Base-by-base conservation (phyloP, 331 rosid species). In the Prunus yedoensis region DNA sequence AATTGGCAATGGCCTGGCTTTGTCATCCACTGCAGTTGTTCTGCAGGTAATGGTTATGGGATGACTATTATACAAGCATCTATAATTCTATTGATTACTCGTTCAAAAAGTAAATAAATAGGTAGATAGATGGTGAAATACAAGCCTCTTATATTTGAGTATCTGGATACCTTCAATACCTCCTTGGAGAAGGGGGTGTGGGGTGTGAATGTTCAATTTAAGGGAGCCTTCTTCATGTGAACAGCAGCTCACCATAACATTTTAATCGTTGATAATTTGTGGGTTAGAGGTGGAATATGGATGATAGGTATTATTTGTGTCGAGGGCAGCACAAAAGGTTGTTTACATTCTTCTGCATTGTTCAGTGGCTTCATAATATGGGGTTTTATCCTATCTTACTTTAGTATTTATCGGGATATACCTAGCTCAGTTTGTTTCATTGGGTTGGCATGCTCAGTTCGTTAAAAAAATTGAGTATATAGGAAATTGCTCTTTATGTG, bases 1-100 rank as follows among this genome's bases (percentile, higher is more conserved):
- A 74, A 88, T 95, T 76, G 99, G 98, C 81, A 95, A 95, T 87
- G 99, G 99, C 79, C 81, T 95, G 81, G 99, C 99, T 47, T 92
- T 95, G 61, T 95, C 99, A 66, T 95, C 98, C 11, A 95, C 99
- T 65, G 99, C 99, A 76, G 98, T 95, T 77, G 99, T 95, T 75
- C 85, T 95, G 83, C 99, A 92, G 92, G 99, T 95, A 85, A 74
- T 58, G 57, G 9, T 52, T 75, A 38, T 57, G 46, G 28, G 62
- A 59, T 23, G 21, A 14, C 7, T 30, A 51, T 52, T 52, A 27
- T 53, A 32, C 16, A 53, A 23, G 35, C 35, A 28, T 52, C 74
- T 52, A 17, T 11, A 52, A 50, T 18, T 73, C 27, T n/a, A 7
- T 60, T 59, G 17, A 38, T 41, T 25, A 4, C 32, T 57, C 12